phyloP scores from a whole-genome alignment of 768 basidiomycete genomes.

The Crepidotus variabilis region DNA sequence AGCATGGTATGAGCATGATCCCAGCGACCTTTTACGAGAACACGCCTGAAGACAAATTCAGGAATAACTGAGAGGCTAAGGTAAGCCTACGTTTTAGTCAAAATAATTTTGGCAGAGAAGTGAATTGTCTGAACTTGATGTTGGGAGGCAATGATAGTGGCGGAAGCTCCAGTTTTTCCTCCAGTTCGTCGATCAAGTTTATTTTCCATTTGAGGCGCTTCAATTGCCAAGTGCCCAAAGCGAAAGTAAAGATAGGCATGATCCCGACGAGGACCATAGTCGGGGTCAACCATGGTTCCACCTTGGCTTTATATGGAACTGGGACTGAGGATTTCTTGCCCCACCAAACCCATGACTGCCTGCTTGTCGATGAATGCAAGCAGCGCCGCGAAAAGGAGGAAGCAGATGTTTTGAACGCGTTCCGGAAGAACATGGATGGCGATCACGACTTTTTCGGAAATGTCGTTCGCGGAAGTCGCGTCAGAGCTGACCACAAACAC shows the following conservation, averaged over 20 bases:
- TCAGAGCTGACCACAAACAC: neutral
- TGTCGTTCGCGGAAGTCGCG: neutral
- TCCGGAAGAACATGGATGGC: neutral
- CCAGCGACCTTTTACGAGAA: slow-evolving; percentile 74
- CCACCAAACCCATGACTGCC: slow-evolving; percentile 17
- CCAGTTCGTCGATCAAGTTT: slow-evolving; percentile 87
- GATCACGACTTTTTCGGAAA: neutral
- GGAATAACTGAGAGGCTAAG: slow-evolving; percentile 66
- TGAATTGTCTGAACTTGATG: slow-evolving; percentile 60
- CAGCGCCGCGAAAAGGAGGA: slow-evolving; percentile 14
- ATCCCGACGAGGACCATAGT: slow-evolving; percentile 74
- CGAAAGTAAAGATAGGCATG: slow-evolving; percentile 89
- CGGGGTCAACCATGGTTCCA: slow-evolving; percentile 61
- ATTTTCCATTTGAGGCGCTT: slow-evolving; percentile 94
- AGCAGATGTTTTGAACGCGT: neutral
- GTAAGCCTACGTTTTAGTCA: slow-evolving; percentile 16
- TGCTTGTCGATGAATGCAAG: slow-evolving; percentile 15
- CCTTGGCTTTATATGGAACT: slow-evolving; percentile 51
- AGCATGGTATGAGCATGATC: slow-evolving; percentile 76
- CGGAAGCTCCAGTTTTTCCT: slow-evolving; percentile 79
- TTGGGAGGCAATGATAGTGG: slow-evolving; percentile 76
- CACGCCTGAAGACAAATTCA: slow-evolving; percentile 87
- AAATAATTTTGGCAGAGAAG: slow-evolving; percentile 2
- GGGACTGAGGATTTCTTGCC: slow-evolving; percentile 27
- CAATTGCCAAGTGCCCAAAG: slow-evolving; percentile 91